Evolutionary conservation across 2,329 filamentous ascomycete genomes (phyloP).

Genomic region (Amauroascus niger): DNA sequence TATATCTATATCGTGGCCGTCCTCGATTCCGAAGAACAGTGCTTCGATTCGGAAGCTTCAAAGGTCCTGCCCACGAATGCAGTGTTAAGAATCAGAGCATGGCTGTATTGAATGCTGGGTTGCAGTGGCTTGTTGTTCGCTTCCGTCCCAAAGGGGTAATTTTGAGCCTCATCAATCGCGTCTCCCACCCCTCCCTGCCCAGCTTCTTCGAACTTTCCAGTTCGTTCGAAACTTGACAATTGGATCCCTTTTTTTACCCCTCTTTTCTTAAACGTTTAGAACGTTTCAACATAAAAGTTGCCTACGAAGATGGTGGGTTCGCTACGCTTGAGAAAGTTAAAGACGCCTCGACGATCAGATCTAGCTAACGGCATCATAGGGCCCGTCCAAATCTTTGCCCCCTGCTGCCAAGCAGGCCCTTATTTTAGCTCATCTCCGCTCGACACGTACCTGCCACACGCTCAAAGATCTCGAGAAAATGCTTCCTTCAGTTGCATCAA

Average conservation of each 20-base stretch:
- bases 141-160: slow-evolving; percentile 5
- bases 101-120: too few species aligned
- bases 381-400: slow-evolving; percentile 43
- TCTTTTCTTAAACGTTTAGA: too few species aligned
- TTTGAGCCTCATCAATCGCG: slow-evolving; percentile 5
- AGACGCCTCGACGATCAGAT: background rate
- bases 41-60: too few species aligned
- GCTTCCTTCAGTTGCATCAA: slow-evolving; percentile 51
- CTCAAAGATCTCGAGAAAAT: slow-evolving; percentile 60
- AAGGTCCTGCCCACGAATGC: too few species aligned
- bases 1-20: too few species aligned
- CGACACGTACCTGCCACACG: slow-evolving; percentile 51
- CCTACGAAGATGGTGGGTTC: background rate
- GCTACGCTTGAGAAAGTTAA: background rate
- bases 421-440: slow-evolving; percentile 51
- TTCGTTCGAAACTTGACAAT: too few species aligned
- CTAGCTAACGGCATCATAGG: slow-evolving; percentile 11
- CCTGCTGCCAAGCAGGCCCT: slow-evolving; percentile 49
- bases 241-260: too few species aligned
- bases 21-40: too few species aligned
- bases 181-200: background rate
- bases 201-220: background rate
- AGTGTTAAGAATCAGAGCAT: too few species aligned
- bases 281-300: background rate
- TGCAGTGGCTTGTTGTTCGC: background rate